Base-by-base conservation (phyloP, 1,284 basidiomycete species). In the Rhodofomes roseus region DNA sequence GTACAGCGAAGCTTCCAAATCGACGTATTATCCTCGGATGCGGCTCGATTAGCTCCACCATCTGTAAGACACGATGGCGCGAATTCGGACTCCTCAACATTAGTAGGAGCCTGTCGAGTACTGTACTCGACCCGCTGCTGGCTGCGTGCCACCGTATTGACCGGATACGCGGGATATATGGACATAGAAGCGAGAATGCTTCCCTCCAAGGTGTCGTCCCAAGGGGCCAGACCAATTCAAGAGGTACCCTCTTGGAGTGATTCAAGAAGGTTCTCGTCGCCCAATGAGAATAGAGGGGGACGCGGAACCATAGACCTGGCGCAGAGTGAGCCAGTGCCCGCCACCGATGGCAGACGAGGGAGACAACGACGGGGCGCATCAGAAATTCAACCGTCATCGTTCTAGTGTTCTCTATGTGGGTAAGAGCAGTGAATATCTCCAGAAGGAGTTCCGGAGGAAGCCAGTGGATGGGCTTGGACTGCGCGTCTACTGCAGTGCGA, bases 291-390 rank as follows among this genome's bases (percentile, higher is more conserved):
- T 46, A 36, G 34, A 61, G 48, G 7, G 54, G 43, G 14, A 65
- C 31, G 36, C 54, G 55, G 11, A 60, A 46, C 64, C 64, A 65
- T 27, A 65, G 37, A 14, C 23, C 29, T 6, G 64, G 60, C 1
- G 60, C 43, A 18, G 57, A 55, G 14, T 63, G 46, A 14, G 59
- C 60, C 12, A 58, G 39, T 5, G 22, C 23, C 7, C 64, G 62
- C 64, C 64, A 65, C 22, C 41, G 48, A 7, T 54, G 51, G 31
- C 64, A 65, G 16, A 65, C 59, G 44, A 60, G 60, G 9, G 62
- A 60, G 14, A 65, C 43, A 9, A 56, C 14, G 44, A 65, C 20
- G 14, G 62, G 60, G n/a, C 62, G 53, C 23, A n/a, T 20, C 34
- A 40, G 50, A 39, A 55, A 20, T 5, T 36, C 39, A 2, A 11